Base-by-base conservation (phyloP, 306 rosid genomes). In the Comarum palustre region DNA sequence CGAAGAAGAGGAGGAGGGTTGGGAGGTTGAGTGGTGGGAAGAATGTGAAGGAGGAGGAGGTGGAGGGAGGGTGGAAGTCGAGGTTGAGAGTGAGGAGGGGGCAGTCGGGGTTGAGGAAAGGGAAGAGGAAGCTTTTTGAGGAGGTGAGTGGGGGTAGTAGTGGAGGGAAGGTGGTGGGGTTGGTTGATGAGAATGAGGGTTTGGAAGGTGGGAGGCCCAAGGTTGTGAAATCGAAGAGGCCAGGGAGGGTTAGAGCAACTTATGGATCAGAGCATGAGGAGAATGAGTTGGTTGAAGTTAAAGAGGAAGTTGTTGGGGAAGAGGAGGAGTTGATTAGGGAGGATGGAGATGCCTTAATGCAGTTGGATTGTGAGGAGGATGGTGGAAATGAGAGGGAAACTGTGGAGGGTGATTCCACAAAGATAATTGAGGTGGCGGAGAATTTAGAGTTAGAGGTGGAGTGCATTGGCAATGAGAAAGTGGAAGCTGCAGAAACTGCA, bases 51-150 rank as follows among this genome's bases (percentile, higher is more conserved):
- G 58, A 38, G 51, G 81, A 43, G 58, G 27, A 80, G 50, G 75
- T 77, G 38, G 69, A 77, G 63, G 68, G 82, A 39, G 71, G 78
- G 50, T 94, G 94, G 97, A 75, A 76, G 59, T 80, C 82, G 5
- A 86, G 98, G 85, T 83, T 88, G 84, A 85, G 98, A 76, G 61
- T 90, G 15, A 87, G 95, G 69, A 79, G 39, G 70, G 75, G 67
- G 68, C 73, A 60, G 42, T 83, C 22, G 16, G 77, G 83, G 41
- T 71, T 80, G 67, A 57, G 75, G 78, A 85, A 81, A 68, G 87
- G 92, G 82, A 91, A 89, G 76, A 86, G 95, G 86, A 91, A 75
- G 80, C 79, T 86, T 77, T 88, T 88, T 73, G 78, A 77, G 54
- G 88, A 71, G 68, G 72, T 15, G 12, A 72, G 59, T 71, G 45